Conservation (phyloP, 306 rosid species). For the Cyclanthera cordifolia region DNA sequence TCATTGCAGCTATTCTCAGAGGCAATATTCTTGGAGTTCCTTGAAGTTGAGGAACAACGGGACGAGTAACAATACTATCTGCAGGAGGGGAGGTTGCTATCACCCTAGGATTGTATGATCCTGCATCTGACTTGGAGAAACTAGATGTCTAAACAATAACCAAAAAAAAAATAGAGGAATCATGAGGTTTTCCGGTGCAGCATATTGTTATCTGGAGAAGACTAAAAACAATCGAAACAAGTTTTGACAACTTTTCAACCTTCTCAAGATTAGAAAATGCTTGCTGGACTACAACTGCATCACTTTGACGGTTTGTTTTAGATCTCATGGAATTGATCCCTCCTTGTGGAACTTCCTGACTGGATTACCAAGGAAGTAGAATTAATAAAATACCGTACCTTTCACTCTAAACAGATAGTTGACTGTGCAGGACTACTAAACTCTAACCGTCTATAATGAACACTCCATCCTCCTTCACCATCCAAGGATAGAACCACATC, state of each 20-base stretch:
- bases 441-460: constrained; percentile 59
- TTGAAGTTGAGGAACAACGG: constrained; percentile 55
- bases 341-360: constrained; percentile 50
- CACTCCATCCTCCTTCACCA: constrained; percentile 99
- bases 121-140: constrained; percentile 57
- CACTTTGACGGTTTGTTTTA: constrained; percentile 60
- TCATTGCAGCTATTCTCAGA: constrained; percentile 66
- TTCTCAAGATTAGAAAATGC: constrained; percentile 52
- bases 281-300: constrained; percentile 82
- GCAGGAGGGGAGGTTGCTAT: constrained; percentile 52
- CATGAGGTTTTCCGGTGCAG: constrained; percentile 7
- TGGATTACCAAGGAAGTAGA: constrained; percentile 28
- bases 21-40: constrained; percentile 55
- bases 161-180: background rate
- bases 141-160: constrained; percentile 44
- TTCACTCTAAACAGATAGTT: constrained; percentile 14
- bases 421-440: constrained; percentile 13
- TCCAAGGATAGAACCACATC: constrained; percentile 89
- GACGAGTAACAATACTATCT: constrained; percentile 28
- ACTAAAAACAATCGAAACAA: background rate
- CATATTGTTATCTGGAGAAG: constrained; percentile 2
- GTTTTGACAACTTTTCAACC: constrained; percentile 32
- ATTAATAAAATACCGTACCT: constrained; percentile 17
- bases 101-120: constrained; percentile 47
- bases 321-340: constrained; percentile 33